These are phyloP conservation scores for Aaosphaeria arxii DNA, from an alignment of 2,329 filamentous ascomycete species.

Conservation along the genomic window DNA sequence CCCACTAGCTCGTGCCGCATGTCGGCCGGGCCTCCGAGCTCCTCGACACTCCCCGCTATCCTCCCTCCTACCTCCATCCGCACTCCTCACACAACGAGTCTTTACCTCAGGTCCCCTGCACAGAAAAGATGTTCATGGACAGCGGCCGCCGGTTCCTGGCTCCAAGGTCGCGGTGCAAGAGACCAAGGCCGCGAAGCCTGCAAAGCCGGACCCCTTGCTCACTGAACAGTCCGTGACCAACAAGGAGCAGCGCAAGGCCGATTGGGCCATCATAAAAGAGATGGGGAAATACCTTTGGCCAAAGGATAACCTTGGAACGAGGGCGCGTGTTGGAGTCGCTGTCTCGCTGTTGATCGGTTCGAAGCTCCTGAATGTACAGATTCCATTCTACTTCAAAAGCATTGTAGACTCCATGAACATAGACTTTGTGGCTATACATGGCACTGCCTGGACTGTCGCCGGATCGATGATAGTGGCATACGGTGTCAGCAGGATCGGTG, in stretches of 20 bases:
- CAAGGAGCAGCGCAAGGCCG: constrained; percentile 89
- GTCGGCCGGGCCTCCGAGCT: constrained; percentile 21
- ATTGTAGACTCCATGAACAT: constrained; percentile 98
- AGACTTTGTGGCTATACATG: constrained; percentile 81
- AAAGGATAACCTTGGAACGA: constrained; percentile 78
- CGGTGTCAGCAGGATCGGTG: constrained; percentile 81
- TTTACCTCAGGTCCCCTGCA: constrained; percentile 45
- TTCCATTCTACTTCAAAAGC: constrained; percentile 98
- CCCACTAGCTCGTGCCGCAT: constrained; percentile 31
- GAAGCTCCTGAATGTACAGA: constrained; percentile 92
- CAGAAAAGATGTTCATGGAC: constrained; percentile 41
- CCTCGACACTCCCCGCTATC: constrained; percentile 7
- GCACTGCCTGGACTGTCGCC: constrained; percentile 82
- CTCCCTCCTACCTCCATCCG: not conserved
- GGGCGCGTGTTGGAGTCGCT: constrained; percentile 81
- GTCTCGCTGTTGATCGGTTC: constrained; percentile 79
- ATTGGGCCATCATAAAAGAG: constrained; percentile 98
- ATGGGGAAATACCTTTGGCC: constrained; percentile 97
- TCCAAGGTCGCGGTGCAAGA: constrained; percentile 13
- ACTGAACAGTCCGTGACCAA: constrained; percentile 64
- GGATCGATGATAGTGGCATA: constrained; percentile 94
- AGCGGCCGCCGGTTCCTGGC: constrained; percentile 14
- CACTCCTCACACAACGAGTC: constrained; percentile 28
- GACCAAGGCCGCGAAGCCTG: constrained; percentile 14
- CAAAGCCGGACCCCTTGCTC: constrained; percentile 57